Evolutionary conservation across 345 rosid species (phyloP).

Genomic region (Erysimum cheiranthoides): DNA sequence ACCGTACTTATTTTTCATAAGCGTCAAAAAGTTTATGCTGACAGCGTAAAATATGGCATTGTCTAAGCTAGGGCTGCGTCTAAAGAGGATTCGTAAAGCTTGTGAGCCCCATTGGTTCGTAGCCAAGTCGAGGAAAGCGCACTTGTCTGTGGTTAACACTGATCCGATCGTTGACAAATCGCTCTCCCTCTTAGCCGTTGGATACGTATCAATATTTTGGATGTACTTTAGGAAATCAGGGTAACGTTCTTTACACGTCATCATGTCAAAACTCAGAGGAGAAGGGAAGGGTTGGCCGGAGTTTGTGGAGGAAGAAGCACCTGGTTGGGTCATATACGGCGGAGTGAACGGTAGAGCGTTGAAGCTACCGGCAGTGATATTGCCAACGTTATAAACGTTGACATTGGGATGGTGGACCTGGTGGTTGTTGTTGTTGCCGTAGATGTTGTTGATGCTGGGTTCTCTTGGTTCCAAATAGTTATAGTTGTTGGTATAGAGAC

Average conservation of each 20-base stretch:
- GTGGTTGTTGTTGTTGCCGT: neutral
- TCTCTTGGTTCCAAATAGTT: neutral
- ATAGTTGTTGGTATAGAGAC: neutral
- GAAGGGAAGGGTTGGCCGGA: neutral
- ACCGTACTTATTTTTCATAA: slow-evolving; percentile 12
- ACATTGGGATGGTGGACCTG: neutral
- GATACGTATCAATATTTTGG: neutral
- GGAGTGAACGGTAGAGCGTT: neutral
- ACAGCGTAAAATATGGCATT: neutral
- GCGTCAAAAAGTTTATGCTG: neutral
- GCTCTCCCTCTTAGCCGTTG: neutral
- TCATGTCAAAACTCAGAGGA: slow-evolving; percentile 6
- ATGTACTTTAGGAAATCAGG: neutral
- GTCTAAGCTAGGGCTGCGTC: neutral
- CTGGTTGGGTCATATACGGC: neutral
- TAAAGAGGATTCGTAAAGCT: neutral
- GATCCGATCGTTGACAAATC: neutral
- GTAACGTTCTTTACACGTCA: slow-evolving; percentile 6
- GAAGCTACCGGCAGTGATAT: neutral
- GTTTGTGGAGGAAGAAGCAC: neutral
- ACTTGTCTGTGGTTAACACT: neutral
- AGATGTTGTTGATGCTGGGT: neutral
- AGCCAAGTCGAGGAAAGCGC: slow-evolving; percentile 7
- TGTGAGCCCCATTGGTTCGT: neutral
- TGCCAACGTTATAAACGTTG: neutral